A percentile compares a stretch with the other conserved stretches of the same genome.
These are phyloP conservation scores for Eimeria maxima DNA, from an alignment of 169 alveolate genomes.

Conservation along the genomic window DNA sequence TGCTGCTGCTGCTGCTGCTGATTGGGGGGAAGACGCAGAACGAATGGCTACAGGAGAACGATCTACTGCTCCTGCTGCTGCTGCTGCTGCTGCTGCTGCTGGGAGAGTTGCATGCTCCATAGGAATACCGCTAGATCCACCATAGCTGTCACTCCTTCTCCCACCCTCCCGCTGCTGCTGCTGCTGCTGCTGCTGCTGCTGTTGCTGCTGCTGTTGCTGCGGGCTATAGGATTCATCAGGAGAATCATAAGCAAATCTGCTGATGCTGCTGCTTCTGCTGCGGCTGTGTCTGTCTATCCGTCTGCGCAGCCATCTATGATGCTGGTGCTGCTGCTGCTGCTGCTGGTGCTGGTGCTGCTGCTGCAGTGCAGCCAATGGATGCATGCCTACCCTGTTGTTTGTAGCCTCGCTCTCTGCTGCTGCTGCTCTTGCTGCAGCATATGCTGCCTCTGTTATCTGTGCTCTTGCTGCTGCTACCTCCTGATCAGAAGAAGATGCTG, in stretches of 20 bases:
- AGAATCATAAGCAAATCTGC: not conserved
- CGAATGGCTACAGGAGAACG: not conserved
- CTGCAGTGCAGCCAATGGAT: not conserved
- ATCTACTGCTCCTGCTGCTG: not conserved
- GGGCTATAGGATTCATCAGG: not conserved
- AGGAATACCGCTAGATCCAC: not conserved
- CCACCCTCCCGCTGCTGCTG: not conserved
- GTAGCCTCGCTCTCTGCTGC: not conserved
- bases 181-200: not conserved
- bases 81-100: conserved; percentile 28
- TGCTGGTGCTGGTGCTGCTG: conserved; percentile 22
- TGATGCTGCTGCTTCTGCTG: not conserved
- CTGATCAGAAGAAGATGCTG: not conserved
- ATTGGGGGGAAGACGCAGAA: too few species aligned
- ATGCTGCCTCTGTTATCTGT: not conserved
- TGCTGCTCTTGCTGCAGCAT: not conserved
- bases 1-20: conserved; percentile 16
- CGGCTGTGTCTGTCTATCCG: not conserved
- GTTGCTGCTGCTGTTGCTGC: not conserved
- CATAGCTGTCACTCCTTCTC: not conserved
- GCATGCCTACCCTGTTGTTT: not conserved
- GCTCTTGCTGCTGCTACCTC: conserved; percentile 48
- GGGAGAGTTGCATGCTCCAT: not conserved
- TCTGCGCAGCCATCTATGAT: not conserved
- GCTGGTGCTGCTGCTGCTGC: conserved; percentile 48